Evolutionary conservation across 352 stramenopile genomes (phyloP), one percentile per base, ranked within the genome.

Genomic region (Globisporangium parvum): DNA sequence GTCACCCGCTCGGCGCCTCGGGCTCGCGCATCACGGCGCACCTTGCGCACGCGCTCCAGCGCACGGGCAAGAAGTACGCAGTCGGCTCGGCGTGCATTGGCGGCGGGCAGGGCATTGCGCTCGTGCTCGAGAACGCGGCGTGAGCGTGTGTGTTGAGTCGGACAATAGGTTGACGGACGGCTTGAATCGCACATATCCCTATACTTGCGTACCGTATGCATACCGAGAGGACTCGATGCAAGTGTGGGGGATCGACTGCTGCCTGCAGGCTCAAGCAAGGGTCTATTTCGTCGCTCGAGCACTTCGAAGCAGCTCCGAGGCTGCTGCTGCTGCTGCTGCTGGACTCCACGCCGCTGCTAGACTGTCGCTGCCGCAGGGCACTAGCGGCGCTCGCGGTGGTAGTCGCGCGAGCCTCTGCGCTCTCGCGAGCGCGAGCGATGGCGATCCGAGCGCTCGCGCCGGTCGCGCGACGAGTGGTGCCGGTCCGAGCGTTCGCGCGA

Each of bases 61-160:
- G 77, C 41, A 89, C 81, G 48, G 78, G 77, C 24, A 94, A 93
- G 69, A 98, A 97, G 65, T 96, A 98, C 63, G 92, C 93, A 50
- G 82, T 99, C 55, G 97, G 96, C 53, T 95, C 92, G 55, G 96
- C 96, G 51, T 99, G 97, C 72, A 99, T 99, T 71, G 97, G 97
- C 59, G 96, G 96, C 55, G 97, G 97, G 62, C 96, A 99, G 71
- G 97, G 96, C 42, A 99, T 99, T 80, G 97, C 96, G 44, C 73
- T 99, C 24, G 85, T 99, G 40, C 70, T 99, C 31, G 96, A 99
- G 69, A 96, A 97, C 65, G 62, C 60, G 3, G 62, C 77, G 57
- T 95, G 85, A 71, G 18, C 26, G 26, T 31, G 3, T 31, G n/a
- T 10, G n/a, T n/a, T n/a, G 17, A 8, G 20, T 21, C 15, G 28